Percentiles rank a stretch among this genome's conserved stretches.
These are phyloP conservation scores for Sclerotinia minor DNA, from an alignment of 2,329 filamentous ascomycete genomes.

Conservation along the genomic window DNA sequence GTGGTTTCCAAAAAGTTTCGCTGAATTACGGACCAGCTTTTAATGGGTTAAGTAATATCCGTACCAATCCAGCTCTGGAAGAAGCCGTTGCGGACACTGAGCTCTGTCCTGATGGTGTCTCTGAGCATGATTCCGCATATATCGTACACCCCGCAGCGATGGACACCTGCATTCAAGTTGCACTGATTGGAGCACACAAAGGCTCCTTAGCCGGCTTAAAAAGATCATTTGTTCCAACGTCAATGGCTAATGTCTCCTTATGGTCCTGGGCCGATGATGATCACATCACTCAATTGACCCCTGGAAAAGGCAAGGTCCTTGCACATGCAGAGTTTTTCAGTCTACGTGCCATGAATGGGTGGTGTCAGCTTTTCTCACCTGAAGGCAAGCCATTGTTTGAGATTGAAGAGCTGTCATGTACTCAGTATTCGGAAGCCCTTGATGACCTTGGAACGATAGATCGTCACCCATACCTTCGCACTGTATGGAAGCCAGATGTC, in stretches of 20 bases:
- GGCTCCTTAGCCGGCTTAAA: background rate
- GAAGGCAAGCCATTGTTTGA: slow-evolving; percentile 11
- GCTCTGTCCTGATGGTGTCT: slow-evolving; percentile 27
- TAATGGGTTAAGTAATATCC: slow-evolving; percentile 41
- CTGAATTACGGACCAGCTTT: slow-evolving; percentile 46
- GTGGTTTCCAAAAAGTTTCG: slow-evolving; percentile 43
- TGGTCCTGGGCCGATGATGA: slow-evolving; percentile 4
- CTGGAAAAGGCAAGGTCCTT: background rate
- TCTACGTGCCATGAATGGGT: background rate
- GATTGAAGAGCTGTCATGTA: background rate
- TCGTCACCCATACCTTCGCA: slow-evolving; percentile 20
- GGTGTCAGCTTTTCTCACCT: slow-evolving; percentile 17
- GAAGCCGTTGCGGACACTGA: slow-evolving; percentile 37
- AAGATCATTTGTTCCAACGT: slow-evolving; percentile 18
- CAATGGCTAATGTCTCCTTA: slow-evolving; percentile 2
- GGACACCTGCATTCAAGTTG: slow-evolving; percentile 55
- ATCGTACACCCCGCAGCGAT: slow-evolving; percentile 57
- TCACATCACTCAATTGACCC: background rate
- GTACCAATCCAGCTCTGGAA: slow-evolving; percentile 36
- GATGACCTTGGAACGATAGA: slow-evolving; percentile 10
- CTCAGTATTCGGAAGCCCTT: slow-evolving; percentile 10
- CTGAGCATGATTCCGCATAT: slow-evolving; percentile 42
- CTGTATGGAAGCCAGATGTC: slow-evolving; percentile 22
- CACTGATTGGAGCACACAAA: slow-evolving; percentile 10
- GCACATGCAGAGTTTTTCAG: background rate